Evolutionary conservation across 1,284 basidiomycete genomes (phyloP).

Genomic region (Xanthoconium separans): DNA sequence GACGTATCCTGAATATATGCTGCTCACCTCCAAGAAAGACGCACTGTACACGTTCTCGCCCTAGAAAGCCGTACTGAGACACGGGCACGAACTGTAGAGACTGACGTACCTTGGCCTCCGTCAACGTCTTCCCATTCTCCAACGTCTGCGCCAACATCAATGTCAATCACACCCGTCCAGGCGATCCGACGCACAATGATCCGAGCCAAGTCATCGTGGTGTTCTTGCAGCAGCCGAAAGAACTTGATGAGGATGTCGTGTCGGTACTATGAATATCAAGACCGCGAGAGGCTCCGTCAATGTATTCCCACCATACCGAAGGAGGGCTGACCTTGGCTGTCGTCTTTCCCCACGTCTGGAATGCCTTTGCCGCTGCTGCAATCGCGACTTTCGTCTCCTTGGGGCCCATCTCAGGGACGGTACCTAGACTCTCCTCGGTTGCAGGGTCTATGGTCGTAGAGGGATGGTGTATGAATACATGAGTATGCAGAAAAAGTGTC

Average conservation of each 20-base stretch:
- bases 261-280: conserved; percentile 48
- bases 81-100: background rate
- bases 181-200: conserved; percentile 60
- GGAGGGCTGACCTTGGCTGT: conserved; percentile 61
- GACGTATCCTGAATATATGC: background rate
- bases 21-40: conserved; percentile 76
- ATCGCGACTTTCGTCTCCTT: conserved; percentile 82
- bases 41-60: conserved; percentile 81
- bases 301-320: background rate
- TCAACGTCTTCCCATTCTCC: conserved; percentile 90
- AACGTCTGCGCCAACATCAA: conserved; percentile 57
- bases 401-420: conserved; percentile 83
- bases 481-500: conserved; percentile 3
- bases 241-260: conserved; percentile 80
- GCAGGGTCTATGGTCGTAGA: conserved; percentile 68
- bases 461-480: background rate
- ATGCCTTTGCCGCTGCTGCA: conserved; percentile 71
- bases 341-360: conserved; percentile 79
- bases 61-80: conserved; percentile 35
- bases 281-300: background rate
- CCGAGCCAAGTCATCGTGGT: conserved; percentile 79
- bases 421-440: conserved; percentile 76
- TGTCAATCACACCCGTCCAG: conserved; percentile 15
- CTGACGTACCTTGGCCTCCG: conserved; percentile 67
- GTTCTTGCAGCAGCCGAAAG: conserved; percentile 69